These are phyloP conservation scores for Nemania sp. DNA, from an alignment of 2,329 filamentous ascomycete genomes.

Conservation along the genomic window DNA sequence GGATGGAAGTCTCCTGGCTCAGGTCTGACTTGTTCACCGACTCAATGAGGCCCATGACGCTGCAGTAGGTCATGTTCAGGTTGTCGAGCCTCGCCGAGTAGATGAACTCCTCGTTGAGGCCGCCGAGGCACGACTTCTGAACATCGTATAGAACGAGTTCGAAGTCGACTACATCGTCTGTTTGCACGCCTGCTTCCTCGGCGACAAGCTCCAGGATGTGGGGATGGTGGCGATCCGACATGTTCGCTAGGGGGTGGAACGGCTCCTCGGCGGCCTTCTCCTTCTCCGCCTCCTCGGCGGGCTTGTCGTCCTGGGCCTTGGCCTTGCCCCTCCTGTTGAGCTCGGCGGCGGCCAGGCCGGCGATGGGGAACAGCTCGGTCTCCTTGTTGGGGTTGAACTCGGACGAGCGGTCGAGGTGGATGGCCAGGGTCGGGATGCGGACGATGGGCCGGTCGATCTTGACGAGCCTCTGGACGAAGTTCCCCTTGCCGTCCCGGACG, in stretches of 20 bases:
- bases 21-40: constrained; percentile 71
- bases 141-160: constrained; percentile 97
- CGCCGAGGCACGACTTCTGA: constrained; percentile 86
- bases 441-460: constrained; percentile 90
- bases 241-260: constrained; percentile 76
- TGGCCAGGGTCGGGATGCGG: constrained; percentile 89
- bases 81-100: constrained; percentile 97
- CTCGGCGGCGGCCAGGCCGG: constrained; percentile 83
- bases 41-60: constrained; percentile 80
- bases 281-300: constrained; percentile 41
- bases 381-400: constrained; percentile 97
- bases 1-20: constrained; percentile 78
- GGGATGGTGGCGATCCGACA: constrained; percentile 85
- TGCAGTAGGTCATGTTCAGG: constrained; percentile 94
- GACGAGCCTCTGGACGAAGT: constrained; percentile 81
- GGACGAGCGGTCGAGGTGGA: constrained; percentile 86
- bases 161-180: constrained; percentile 83
- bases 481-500: constrained; percentile 73
- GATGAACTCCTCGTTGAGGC: constrained; percentile 90
- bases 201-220: constrained; percentile 86
- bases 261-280: constrained; percentile 49
- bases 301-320: constrained; percentile 40
- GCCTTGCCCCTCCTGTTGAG: constrained; percentile 73
- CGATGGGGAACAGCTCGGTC: constrained; percentile 91
- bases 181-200: constrained; percentile 71